Percentiles rank a stretch among this genome's conserved stretches.
Conservation (phyloP, 179 eudicot genomes). For the Vitellaria paradoxa region DNA sequence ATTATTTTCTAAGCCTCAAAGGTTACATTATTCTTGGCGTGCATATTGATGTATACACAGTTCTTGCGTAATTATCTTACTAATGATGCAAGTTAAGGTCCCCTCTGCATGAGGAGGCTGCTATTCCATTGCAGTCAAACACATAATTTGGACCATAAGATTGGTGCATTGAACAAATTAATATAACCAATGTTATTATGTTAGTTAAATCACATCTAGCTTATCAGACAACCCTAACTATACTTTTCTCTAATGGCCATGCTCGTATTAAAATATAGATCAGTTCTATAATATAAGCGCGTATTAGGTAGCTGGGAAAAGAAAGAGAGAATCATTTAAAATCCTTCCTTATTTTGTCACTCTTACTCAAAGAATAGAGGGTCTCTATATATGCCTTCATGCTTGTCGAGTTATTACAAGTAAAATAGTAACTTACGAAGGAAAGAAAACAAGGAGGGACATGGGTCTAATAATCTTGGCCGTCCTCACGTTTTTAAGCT, state of each 20-base stretch:
- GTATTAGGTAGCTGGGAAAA: not conserved
- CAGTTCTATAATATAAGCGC: not conserved
- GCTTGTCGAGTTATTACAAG: not conserved
- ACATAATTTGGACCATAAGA: not conserved
- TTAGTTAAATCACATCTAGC: not conserved
- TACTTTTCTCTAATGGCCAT: not conserved
- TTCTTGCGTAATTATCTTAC: too few relatives aligned
- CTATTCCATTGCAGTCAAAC: not conserved
- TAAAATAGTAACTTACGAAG: not conserved
- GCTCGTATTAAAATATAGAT: not conserved
- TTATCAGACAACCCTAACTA: slow-evolving; percentile 6
- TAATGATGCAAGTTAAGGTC: too few relatives aligned
- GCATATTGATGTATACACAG: too few relatives aligned
- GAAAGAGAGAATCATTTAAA: too few relatives aligned
- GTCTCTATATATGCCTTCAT: not conserved
- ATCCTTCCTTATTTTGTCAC: not conserved
- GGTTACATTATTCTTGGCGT: too few relatives aligned
- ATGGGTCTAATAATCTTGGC: not conserved
- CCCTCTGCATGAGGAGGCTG: not conserved
- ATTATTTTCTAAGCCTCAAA: too few relatives aligned
- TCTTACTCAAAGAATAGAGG: not conserved
- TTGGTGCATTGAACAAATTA: not conserved
- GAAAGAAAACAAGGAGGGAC: not conserved
- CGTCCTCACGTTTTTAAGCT: slow-evolving; percentile 11
- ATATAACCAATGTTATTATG: not conserved